A percentile compares a stretch with the other conserved stretches of the same genome.
Evolutionary conservation across 2,329 filamentous ascomycete genomes (phyloP).

Genomic region (Ophiostoma piceae): DNA sequence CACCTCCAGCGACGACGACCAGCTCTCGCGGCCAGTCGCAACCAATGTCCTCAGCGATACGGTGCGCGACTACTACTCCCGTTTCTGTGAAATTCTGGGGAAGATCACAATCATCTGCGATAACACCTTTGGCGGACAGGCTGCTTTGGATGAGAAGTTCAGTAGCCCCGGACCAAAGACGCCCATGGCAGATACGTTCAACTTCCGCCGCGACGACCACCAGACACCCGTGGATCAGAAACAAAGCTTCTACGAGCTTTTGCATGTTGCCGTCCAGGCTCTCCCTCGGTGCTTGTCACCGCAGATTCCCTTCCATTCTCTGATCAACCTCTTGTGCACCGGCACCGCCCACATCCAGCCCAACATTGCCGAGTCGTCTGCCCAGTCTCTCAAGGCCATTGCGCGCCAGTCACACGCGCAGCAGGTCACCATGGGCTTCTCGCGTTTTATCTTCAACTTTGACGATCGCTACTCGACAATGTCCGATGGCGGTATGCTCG

Average conservation of each 20-base stretch:
- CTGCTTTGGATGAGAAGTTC: slow-evolving; percentile 92
- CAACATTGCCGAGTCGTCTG: slow-evolving; percentile 87
- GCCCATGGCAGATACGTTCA: slow-evolving; percentile 89
- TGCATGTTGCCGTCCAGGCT: slow-evolving; percentile 93
- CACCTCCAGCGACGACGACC: slow-evolving; percentile 50
- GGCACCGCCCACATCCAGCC: slow-evolving; percentile 92
- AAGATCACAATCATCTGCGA: slow-evolving; percentile 96
- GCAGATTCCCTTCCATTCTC: slow-evolving; percentile 84
- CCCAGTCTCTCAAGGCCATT: slow-evolving; percentile 90
- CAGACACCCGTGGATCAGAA: slow-evolving; percentile 71
- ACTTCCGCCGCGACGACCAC: slow-evolving; percentile 80
- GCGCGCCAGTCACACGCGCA: slow-evolving; percentile 89
- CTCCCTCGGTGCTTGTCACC: slow-evolving; percentile 87
- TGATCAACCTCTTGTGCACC: slow-evolving; percentile 93
- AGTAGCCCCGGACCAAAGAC: slow-evolving; percentile 83
- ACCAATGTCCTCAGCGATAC: slow-evolving; percentile 63
- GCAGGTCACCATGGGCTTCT: slow-evolving; percentile 93
- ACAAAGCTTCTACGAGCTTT: slow-evolving; percentile 89
- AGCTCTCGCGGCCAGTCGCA: slow-evolving; percentile 61
- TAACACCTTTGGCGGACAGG: slow-evolving; percentile 93
- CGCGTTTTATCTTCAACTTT: slow-evolving; percentile 97
- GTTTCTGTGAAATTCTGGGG: slow-evolving; percentile 90
- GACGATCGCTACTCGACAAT: slow-evolving; percentile 96
- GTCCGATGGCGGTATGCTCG: slow-evolving; percentile 95
- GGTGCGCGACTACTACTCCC: slow-evolving; percentile 77